Evolutionary conservation across 2,329 filamentous ascomycete species (phyloP).

Genomic region (Shiraia bambusicola): DNA sequence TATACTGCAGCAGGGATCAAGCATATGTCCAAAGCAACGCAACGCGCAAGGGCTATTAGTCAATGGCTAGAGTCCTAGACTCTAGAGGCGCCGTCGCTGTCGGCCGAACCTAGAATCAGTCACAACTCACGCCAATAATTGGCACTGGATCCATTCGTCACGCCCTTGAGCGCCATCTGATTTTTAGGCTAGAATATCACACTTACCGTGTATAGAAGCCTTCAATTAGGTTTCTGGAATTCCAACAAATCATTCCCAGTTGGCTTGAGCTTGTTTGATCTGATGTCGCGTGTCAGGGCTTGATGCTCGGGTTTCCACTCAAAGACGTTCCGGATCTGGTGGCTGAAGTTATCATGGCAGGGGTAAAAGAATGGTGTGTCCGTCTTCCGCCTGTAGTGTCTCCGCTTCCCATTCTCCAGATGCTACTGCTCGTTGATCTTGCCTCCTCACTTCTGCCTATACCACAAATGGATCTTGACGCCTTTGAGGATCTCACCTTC

Average conservation of each 20-base stretch:
- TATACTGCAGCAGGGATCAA: background rate
- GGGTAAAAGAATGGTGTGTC: no score
- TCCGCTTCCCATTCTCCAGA: no score
- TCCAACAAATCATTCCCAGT: background rate
- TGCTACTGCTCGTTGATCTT: no score
- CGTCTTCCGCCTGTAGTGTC: no score
- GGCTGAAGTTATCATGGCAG: no score
- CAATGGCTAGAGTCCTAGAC: background rate
- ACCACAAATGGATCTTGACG: no score
- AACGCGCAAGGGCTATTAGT: conserved; percentile 10
- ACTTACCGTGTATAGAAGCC: background rate
- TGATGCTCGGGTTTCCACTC: background rate
- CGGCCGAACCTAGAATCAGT: conserved; percentile 7
- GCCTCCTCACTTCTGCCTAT: no score
- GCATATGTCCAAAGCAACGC: background rate
- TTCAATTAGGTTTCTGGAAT: conserved; percentile 18
- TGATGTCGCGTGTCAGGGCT: background rate
- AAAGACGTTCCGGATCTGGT: background rate
- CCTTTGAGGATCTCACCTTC: no score
- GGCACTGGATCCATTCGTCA: no score
- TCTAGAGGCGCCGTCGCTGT: background rate
- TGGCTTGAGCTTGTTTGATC: background rate
- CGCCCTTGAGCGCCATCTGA: conserved; percentile 1
- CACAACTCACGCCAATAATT: background rate
- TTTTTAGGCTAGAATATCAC: no score